A percentile compares a stretch with the other conserved stretches of the same genome.
phyloP scores from a whole-genome alignment of 257 asterid genomes.

The Petrea volubilis region DNA sequence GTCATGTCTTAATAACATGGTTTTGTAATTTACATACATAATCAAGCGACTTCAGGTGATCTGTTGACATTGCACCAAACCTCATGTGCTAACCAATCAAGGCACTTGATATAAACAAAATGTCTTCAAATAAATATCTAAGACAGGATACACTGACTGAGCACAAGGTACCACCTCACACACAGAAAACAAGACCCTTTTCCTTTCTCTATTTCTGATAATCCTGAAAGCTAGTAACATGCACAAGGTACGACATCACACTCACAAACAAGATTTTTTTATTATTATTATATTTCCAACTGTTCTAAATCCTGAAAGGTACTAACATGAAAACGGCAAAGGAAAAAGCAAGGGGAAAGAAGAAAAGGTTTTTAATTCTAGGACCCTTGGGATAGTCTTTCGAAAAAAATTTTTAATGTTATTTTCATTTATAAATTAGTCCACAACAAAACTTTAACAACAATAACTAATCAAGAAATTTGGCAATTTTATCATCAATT shows the following conservation, averaged over 20 bases:
- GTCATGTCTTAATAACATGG: constrained; percentile 1
- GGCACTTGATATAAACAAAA: neutral
- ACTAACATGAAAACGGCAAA: neutral
- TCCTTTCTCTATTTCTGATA: neutral
- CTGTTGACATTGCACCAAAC: neutral
- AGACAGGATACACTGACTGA: neutral
- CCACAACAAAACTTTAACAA: neutral
- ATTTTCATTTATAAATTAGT: neutral
- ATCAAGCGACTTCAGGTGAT: neutral
- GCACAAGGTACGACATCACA: neutral
- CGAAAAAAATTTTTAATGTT: neutral
- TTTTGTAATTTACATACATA: neutral
- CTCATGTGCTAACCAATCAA: neutral
- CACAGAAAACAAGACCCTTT: neutral
- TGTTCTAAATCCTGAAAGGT: too few relatives aligned
- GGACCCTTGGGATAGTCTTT: too few relatives aligned
- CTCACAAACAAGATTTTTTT: too few relatives aligned
- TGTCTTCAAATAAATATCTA: neutral
- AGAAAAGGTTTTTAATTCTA: too few relatives aligned
- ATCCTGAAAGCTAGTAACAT: neutral
- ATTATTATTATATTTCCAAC: too few relatives aligned
- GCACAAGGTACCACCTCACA: neutral
- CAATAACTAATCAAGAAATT: neutral
- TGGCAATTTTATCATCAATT: constrained; percentile 5
- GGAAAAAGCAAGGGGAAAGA: neutral